Conservation (phyloP, 192 early-diverging fungal genomes). For the Coemansia sp. region DNA sequence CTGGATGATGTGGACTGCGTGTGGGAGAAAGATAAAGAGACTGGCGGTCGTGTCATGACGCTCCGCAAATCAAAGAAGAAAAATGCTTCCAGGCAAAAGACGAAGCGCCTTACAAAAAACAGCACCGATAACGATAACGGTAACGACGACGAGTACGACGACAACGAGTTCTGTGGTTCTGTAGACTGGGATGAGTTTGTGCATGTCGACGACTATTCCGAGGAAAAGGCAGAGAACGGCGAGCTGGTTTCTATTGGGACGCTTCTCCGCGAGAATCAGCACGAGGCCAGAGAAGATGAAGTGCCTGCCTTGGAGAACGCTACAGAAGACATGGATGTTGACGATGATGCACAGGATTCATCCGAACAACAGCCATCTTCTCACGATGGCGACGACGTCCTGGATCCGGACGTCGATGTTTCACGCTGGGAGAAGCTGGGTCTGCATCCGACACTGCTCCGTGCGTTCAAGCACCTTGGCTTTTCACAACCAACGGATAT, state of each 20-base stretch:
- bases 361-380: not conserved
- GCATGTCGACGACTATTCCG: slow-evolving; percentile 80
- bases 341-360: slow-evolving; percentile 8
- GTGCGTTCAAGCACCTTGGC: slow-evolving; percentile 68
- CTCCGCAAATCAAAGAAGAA: slow-evolving; percentile 53
- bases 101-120: not conserved
- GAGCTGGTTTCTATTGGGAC: slow-evolving; percentile 37
- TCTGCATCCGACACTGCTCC: slow-evolving; percentile 58
- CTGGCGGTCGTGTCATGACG: slow-evolving; percentile 67
- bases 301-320: slow-evolving; percentile 15
- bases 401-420: slow-evolving; percentile 58
- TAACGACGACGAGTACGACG: too few relatives aligned
- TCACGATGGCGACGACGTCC: slow-evolving; percentile 21
- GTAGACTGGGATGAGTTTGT: slow-evolving; percentile 60
- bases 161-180: slow-evolving; percentile 10
- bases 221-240: slow-evolving; percentile 55
- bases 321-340: slow-evolving; percentile 15
- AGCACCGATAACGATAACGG: slow-evolving; percentile 20
- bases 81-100: slow-evolving; percentile 3
- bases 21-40: slow-evolving; percentile 60
- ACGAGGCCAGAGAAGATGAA: not conserved
- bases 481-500: slow-evolving; percentile 86
- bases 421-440: slow-evolving; percentile 72
- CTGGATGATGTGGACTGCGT: slow-evolving; percentile 80
- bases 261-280: slow-evolving; percentile 22